phyloP scores from a whole-genome alignment of 192 early-diverging fungal species.

The Podila epicladia region DNA sequence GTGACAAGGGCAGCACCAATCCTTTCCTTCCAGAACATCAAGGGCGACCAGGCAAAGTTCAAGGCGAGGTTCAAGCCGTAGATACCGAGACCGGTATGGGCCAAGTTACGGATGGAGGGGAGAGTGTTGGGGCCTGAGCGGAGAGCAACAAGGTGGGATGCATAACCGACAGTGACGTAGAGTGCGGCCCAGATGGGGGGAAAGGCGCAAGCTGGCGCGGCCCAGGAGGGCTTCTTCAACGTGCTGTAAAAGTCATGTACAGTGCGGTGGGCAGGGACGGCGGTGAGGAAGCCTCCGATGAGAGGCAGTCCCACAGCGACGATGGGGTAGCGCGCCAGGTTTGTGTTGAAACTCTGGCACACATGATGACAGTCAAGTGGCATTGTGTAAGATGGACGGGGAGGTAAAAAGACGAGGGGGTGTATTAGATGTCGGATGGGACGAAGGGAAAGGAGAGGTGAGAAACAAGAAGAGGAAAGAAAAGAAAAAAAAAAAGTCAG shows the following conservation, averaged over 20 bases:
- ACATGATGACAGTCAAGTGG: slow-evolving; percentile 25
- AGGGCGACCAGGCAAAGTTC: slow-evolving; percentile 38
- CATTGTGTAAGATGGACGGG: slow-evolving; percentile 1
- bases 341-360: slow-evolving; percentile 39
- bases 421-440: background rate
- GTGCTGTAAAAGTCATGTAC: slow-evolving; percentile 19
- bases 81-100: slow-evolving; percentile 33
- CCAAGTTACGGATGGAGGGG: slow-evolving; percentile 23
- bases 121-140: slow-evolving; percentile 36
- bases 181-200: slow-evolving; percentile 32
- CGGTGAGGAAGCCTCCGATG: slow-evolving; percentile 45
- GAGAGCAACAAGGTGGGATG: slow-evolving; percentile 43
- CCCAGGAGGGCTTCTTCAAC: slow-evolving; percentile 30
- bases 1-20: slow-evolving; percentile 39
- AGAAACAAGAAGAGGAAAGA: slow-evolving; percentile 7
- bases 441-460: background rate
- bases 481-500: background rate
- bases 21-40: slow-evolving; percentile 39
- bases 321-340: slow-evolving; percentile 42
- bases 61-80: slow-evolving; percentile 34
- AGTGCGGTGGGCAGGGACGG: slow-evolving; percentile 21
- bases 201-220: slow-evolving; percentile 19
- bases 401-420: too few relatives aligned
- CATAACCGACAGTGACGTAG: slow-evolving; percentile 46
- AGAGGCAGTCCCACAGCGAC: slow-evolving; percentile 39